These are phyloP conservation scores for Tetrahymena elliotti DNA, from an alignment of 73 alveolate species.

Conservation along the genomic window DNA sequence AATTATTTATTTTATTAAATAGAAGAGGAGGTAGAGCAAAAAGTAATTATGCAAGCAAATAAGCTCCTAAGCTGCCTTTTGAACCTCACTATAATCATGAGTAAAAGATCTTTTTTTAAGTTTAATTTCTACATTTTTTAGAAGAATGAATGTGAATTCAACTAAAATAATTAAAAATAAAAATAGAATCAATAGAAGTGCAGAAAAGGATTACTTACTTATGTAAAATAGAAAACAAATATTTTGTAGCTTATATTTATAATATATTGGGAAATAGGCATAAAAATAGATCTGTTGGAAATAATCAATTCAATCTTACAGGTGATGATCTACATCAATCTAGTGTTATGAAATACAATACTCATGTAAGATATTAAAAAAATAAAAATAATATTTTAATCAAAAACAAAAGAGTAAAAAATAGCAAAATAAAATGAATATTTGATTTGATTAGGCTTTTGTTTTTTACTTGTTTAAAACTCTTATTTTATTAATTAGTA, in stretches of 20 bases:
- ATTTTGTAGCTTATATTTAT: too few species aligned
- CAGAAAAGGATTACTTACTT: not conserved
- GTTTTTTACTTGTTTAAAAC: too few species aligned
- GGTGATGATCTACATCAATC: not conserved
- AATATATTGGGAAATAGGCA: not conserved
- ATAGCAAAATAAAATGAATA: too few species aligned
- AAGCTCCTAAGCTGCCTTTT: not conserved
- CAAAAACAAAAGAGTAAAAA: too few species aligned
- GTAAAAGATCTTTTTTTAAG: not conserved
- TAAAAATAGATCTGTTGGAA: not conserved
- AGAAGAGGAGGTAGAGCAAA: not conserved
- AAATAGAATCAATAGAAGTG: not conserved
- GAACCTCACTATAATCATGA: not conserved
- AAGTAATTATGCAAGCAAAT: not conserved
- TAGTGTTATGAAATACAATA: not conserved
- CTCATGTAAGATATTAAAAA: not conserved
- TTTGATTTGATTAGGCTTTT: too few species aligned
- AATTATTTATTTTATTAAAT: not conserved
- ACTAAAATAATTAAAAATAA: too few species aligned
- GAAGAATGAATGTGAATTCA: not conserved
- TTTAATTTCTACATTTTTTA: not conserved
- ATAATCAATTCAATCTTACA: not conserved
- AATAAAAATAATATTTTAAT: not conserved
- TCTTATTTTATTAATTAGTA: not conserved
- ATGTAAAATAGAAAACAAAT: not conserved